Base-by-base conservation (phyloP, 2,329 filamentous ascomycete species). In the Raffaelea ambrosiae region DNA sequence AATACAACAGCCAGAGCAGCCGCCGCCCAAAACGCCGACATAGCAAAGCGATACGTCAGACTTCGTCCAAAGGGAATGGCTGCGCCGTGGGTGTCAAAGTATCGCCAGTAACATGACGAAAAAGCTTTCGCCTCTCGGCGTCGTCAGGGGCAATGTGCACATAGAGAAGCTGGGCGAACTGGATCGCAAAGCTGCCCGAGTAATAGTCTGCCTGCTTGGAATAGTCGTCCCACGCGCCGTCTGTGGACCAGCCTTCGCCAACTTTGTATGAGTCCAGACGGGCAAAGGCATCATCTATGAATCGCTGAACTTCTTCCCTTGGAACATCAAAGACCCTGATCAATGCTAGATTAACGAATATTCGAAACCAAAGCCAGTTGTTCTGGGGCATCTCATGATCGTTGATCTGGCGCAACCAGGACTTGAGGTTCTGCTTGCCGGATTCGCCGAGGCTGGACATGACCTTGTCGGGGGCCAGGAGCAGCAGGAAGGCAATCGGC, bases 401-500 rank as follows among this genome's bases (percentile, higher is more conserved):
- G 40, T 48, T 47, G 16, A 51, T 40, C n/a, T 39, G 36, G 7
- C 38, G 36, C 38, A 53, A 46, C 51, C 51, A 53, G 19, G n/a
- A 14, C 4, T 40, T 39, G 18, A 53, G 55, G 10, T 72, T 68
- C 0, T 31, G n/a, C 23, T 65, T 66, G 4, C 60, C 56, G 48
- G 1, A 49, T 44, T 18, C 35, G 2, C 21, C 11, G 22, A 43
- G 58, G 7, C 70, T 53, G 0, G 54, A 53, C 22, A 58, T 59
- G 51, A 72, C 67, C 3, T 59, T 54, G 3, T 61, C 54, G 1
- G 72, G 71, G 0, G 70, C 67, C 3, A 61, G 56, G 0, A 77
- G 60, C 1, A 77, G 58, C 0, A 71, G 70, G 54, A 70, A 73
- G 0, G 71, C 66, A 3, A 77, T 63, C n/a, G 71, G 69, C 53